Evolutionary conservation across 129 eudicot species (phyloP).

Genomic region (Scalesia atractyloides): DNA sequence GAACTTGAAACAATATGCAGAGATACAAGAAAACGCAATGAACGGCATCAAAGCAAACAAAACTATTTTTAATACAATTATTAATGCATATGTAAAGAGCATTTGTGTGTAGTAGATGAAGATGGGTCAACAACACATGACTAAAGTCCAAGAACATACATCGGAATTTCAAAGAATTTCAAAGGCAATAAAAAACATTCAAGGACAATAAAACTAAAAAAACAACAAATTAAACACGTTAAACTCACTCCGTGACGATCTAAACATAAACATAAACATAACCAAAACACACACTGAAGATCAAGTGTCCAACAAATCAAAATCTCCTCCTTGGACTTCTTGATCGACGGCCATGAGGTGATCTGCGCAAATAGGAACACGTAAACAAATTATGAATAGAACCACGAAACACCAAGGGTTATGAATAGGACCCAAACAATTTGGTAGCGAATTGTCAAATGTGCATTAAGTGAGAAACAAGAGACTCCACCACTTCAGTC

Average conservation of each 20-base stretch:
- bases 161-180: not conserved
- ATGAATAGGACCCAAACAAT: no score
- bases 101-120: not conserved
- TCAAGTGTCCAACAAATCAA: conserved; percentile 19
- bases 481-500: no score
- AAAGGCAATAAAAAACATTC: not conserved
- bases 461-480: no score
- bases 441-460: no score
- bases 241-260: conserved; percentile 20
- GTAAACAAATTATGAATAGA: no score
- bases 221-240: conserved; percentile 18
- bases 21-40: no score
- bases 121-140: not conserved
- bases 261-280: conserved; percentile 19
- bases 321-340: conserved; percentile 61
- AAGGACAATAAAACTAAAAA: not conserved
- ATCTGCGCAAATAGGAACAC: conserved; percentile 16
- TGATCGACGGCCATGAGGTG: conserved; percentile 50
- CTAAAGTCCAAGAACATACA: not conserved
- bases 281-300: conserved; percentile 16
- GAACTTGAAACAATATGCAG: no score
- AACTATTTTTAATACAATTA: no score
- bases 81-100: no score
- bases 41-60: no score
- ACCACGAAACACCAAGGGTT: no score